phyloP scores from a whole-genome alignment of 495 filamentous ascomycete species.

The Massariosphaeria phaeospora region DNA sequence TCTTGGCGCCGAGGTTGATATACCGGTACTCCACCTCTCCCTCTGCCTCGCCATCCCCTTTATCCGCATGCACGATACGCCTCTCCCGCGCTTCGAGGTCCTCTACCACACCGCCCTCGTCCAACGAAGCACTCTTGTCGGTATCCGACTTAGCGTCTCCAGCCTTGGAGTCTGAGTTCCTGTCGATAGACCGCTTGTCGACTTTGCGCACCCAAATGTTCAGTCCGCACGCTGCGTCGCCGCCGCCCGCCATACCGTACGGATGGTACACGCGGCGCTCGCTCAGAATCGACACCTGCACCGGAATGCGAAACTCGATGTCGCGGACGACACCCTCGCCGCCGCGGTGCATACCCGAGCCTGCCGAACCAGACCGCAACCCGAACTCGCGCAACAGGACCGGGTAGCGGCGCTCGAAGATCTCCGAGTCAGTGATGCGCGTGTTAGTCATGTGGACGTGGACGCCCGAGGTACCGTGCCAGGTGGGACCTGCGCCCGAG shows the following conservation, averaged over 20 bases:
- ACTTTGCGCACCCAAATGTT: constrained; percentile 83
- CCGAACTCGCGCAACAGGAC: constrained; percentile 80
- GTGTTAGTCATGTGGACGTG: constrained; percentile 99
- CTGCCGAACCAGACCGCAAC: constrained; percentile 63
- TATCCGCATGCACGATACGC: too few species aligned
- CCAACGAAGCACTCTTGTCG: not conserved
- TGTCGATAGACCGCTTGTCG: constrained; percentile 25
- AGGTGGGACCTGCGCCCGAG: constrained; percentile 77
- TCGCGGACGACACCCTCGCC: constrained; percentile 90
- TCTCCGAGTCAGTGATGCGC: constrained; percentile 89
- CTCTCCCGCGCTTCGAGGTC: too few species aligned
- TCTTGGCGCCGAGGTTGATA: constrained; percentile 90
- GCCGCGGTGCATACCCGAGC: constrained; percentile 69
- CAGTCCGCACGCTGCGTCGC: constrained; percentile 69
- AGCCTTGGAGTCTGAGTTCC: constrained; percentile 13
- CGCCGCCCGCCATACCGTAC: constrained; percentile 85
- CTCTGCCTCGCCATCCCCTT: constrained; percentile 30
- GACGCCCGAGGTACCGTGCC: constrained; percentile 85
- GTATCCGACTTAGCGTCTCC: constrained; percentile 10
- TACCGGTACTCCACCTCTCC: constrained; percentile 56
- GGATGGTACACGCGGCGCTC: constrained; percentile 83
- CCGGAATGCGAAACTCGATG: constrained; percentile 86
- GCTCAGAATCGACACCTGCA: constrained; percentile 83
- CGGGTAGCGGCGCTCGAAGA: constrained; percentile 93
- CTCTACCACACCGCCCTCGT: constrained; percentile 3